Evolutionary conservation across 2,329 filamentous ascomycete species (phyloP), one percentile per base, ranked within the genome.

Genomic region (Tolypocladium inflatum): DNA sequence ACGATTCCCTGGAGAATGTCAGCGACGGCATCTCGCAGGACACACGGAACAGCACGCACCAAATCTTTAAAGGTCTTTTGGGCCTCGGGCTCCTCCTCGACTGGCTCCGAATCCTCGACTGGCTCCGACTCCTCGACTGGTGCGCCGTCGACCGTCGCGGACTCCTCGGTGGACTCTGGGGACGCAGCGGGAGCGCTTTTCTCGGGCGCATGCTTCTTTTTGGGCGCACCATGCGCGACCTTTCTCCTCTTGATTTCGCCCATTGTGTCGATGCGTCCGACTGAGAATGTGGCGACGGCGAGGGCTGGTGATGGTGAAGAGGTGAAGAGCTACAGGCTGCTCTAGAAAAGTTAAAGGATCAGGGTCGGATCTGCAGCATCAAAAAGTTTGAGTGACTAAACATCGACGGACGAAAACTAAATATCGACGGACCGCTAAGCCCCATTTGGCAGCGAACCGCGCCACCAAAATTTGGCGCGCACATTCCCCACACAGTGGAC

Each of bases 11-110:
- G 26, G 11, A 1, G 15, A 52, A 17, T 2, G 21, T n/a, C 4
- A 30, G 8, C 2, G 26, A 10, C 30, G 19, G 57, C 11, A 4
- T 1, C 23, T 5, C 5, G 3, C 17, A 5, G 11, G 15, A 13
- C 10, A 17, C 17, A 33, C 15, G 9, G 1, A 2, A 1, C 8
- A 37, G 33, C n/a, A 41, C 74, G 37, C 70, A 82, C 80, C 51
- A 90, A 71, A 39, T 90, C 87, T 57, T 81, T 83, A 67, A 90
- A 90, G 0, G 84, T 84, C 73, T 87, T 87, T 50, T 68, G 68
- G 51, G 62, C 59, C n/a, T 73, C 68, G 35, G 64, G 57, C 2
- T 66, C 59, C 50, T 71, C 72, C 52, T 71, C 70, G 10, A 66
- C 64, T 1, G 69, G 23, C n/a, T 73, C 68, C 37, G 63, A 57